Base-by-base conservation (phyloP, 345 rosid genomes). In the Gossypium australe region DNA sequence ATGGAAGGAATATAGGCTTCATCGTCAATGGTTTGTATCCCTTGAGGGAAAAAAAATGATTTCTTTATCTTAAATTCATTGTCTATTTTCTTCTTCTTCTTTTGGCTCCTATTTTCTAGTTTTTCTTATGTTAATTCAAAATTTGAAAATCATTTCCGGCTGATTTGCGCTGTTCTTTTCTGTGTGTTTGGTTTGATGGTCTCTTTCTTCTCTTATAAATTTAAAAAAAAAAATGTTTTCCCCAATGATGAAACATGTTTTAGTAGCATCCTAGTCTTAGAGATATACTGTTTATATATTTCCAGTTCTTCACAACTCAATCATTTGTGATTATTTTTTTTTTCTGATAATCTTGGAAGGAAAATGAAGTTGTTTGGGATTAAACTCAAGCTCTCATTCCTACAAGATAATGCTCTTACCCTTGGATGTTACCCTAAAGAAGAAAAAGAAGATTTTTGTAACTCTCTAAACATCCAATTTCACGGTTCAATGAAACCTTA, bases 21-120 rank as follows among this genome's bases (percentile, higher is more conserved):
- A 34, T 11, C 53, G 47, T 51, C 67, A 65, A 77, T 74, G 82
- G 82, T 79, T 79, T 70, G 85, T 82, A 74, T 56, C 56, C 45
- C 7, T 52, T 67, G 11, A 22, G 22, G 13, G 5, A 17, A 44
- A 22, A 5, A 5, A 25, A 9, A 29, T n/a, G 62, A 59, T 7
- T 43, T 72, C 25, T 72, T 56, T 17, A 43, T 13, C 56, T 44
- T 18, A 27, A 34, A 53, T 52, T n/a, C 43, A 14, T 72, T 22
- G 1, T 12, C 41, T 72, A 22, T 20, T 25, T 71, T 17, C 18
- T 16, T 10, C 20, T 22, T 9, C 27, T 27, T 0, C 14, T 43
- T 44, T 72, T 44, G 22, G 13, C 5, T 44, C 53, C 10, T 38
- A 4, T 9, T 52, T 47, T 70, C 73, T 52, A 11, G 61, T 25